Base-by-base conservation (phyloP, 371 early-diverging fungal genomes). In the Apophysomyces sp. region DNA sequence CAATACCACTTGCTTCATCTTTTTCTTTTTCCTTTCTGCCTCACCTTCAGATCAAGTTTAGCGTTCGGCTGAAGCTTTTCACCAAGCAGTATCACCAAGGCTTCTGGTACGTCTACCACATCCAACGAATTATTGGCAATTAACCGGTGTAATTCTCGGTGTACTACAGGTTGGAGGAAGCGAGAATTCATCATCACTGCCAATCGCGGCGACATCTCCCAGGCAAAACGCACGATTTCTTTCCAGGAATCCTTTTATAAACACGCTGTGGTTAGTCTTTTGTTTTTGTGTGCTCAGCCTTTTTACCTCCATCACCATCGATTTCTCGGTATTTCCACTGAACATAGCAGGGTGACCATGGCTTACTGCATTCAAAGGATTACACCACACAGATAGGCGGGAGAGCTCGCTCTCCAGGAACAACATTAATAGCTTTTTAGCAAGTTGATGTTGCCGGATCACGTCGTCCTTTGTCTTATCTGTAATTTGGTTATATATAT, bases 331-430 rank as follows among this genome's bases (percentile, higher is more conserved):
- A 57, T 67, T 65, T 57, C 82, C 64, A 27, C 74, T 58, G 62
- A 74, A 70, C 51, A 67, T 78, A 34, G 80, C 67, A 40, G 80
- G 66, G 52, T 73, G 44, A 15, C 73, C 69, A 55, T 85, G 69
- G 41, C 80, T 80, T 31, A 79, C 59, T 16, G 78, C 36, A 61
- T 78, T 80, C 37, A 89, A 70, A 0, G 95, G 94, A 40, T 88
- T 88, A 57, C 80, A 83, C 95, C 97, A 95, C 0, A 93, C 88
- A 7, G 86, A 82, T 54, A 94, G 72, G 16, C 92, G 88, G 37
- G 87, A 81, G 34, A 97, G 67, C 66, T 98, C 98, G 58, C 89
- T 92, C 67, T 96, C 97, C 21, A 94, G 69, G 31, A 98, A 85
- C 12, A 97, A 65, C 51, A 93, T 71, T 21, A 97, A 61, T 11